Evolutionary conservation across 1,284 basidiomycete species (phyloP).

Genomic region (Ganoderma lingzhi): DNA sequence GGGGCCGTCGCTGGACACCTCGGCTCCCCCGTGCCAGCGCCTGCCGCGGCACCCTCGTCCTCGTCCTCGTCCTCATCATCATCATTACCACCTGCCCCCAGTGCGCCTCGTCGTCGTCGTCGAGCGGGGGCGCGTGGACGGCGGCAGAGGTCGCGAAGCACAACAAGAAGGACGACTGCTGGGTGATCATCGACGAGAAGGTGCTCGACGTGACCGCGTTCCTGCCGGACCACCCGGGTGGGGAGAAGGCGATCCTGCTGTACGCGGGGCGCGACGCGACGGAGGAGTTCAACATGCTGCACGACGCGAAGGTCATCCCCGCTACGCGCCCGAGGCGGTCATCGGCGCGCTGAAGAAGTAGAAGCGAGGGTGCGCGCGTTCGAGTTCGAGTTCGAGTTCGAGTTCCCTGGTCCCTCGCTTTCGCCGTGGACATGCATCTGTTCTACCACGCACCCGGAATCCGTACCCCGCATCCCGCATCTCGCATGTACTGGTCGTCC

Average conservation of each 20-base stretch:
- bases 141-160: constrained; percentile 87
- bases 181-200: constrained; percentile 90
- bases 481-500: not conserved
- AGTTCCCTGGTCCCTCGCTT: not conserved
- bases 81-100: not conserved
- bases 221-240: constrained; percentile 87
- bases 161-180: constrained; percentile 88
- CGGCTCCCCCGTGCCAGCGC: constrained; percentile 42
- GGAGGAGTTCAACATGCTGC: constrained; percentile 92
- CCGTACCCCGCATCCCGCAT: not conserved
- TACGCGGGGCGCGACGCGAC: constrained; percentile 95
- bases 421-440: not conserved
- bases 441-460: not conserved
- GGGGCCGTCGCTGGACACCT: constrained; percentile 85
- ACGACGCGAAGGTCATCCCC: constrained; percentile 86
- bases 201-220: constrained; percentile 89
- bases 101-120: not conserved
- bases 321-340: constrained; percentile 81
- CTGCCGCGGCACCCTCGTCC: constrained; percentile 27
- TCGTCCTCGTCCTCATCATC: constrained; percentile 21
- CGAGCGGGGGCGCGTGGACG: constrained; percentile 53
- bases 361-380: not conserved
- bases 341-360: constrained; percentile 82
- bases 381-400: not conserved
- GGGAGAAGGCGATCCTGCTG: constrained; percentile 89